Evolutionary conservation across 805 yeast species (phyloP), one percentile per base, ranked within the genome.

Genomic region (Saturnispora saitoi): DNA sequence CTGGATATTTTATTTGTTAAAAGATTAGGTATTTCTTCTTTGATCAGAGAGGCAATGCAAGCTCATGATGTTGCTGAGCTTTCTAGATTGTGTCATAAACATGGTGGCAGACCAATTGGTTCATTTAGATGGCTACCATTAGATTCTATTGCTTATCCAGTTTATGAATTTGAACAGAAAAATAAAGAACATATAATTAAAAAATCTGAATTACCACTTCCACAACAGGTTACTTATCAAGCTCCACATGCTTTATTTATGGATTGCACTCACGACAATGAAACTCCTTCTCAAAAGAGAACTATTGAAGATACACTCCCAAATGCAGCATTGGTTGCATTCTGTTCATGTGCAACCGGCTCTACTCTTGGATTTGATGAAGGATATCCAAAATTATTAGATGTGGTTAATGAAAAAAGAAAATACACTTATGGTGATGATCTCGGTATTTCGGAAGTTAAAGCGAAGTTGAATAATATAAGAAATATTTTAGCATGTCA

Each of bases 211-310:
- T 68, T 84, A 52, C 80, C 79, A 51, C 73, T 86, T 43, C 91
- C 95, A 2, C 74, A 73, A 54, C 70, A 78, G 9, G 71, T 91
- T 42, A 71, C 80, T 1, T 72, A 83, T 4, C 77, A 81, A 40
- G 79, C 82, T n/a, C 95, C 95, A 4, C 97, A 89, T 67, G 96
- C 98, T 0, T 70, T 93, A 57, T 84, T 91, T 57, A 91, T 93
- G 97, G 98, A 93, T 61, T 91, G 97, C 60, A 90, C 98, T 2
- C 99, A 91, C 64, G 99, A 91, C 64, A 91, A 91, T 61, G 93
- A 89, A 66, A 83, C 81, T 19, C 95, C 97, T 2, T 76, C 73
- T 39, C 95, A 91, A 57, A 88, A 85, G 66, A 78, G 98, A 62
- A 89, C 96, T 0, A 83, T 87, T 1, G 96, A 90, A 61, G 99